Conservation (phyloP, 116 monocot genomes). For the Cymodocea nodosa region DNA sequence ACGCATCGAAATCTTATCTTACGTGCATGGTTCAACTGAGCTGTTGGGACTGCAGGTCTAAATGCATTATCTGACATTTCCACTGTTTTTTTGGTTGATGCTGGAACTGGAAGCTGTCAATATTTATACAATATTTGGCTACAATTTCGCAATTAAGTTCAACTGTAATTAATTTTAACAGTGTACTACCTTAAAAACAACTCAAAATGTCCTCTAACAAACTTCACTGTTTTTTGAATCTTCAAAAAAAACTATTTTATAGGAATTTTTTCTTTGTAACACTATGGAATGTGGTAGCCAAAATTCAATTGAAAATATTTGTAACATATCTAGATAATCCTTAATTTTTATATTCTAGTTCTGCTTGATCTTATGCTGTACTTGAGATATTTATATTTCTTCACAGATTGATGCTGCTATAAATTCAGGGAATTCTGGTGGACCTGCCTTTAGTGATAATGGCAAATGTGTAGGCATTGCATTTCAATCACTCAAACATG, state of each 20-base stretch:
- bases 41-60: conserved; percentile 85
- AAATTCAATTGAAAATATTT: too few species aligned
- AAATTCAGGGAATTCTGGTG: conserved; percentile 98
- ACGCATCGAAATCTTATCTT: conserved; percentile 92
- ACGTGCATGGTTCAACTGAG: conserved; percentile 97
- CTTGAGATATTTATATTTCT: not conserved
- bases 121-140: too few species aligned
- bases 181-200: too few species aligned
- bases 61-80: not conserved
- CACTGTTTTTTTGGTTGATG: not conserved
- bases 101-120: too few species aligned
- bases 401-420: conserved; percentile 97
- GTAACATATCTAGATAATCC: not conserved
- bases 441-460: conserved; percentile 93
- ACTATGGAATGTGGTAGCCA: too few species aligned
- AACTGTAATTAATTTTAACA: too few species aligned
- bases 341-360: conserved; percentile 15
- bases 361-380: not conserved
- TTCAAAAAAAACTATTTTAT: too few species aligned
- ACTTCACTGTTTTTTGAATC: too few species aligned
- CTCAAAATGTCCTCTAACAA: too few species aligned
- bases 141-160: too few species aligned
- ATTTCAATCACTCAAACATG: conserved; percentile 97
- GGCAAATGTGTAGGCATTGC: conserved; percentile 98
- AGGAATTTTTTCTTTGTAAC: too few species aligned